Percentiles rank a stretch among this genome's conserved stretches.
Evolutionary conservation across 768 basidiomycete genomes (phyloP).

Genomic region (Glaciozyma antarctica): DNA sequence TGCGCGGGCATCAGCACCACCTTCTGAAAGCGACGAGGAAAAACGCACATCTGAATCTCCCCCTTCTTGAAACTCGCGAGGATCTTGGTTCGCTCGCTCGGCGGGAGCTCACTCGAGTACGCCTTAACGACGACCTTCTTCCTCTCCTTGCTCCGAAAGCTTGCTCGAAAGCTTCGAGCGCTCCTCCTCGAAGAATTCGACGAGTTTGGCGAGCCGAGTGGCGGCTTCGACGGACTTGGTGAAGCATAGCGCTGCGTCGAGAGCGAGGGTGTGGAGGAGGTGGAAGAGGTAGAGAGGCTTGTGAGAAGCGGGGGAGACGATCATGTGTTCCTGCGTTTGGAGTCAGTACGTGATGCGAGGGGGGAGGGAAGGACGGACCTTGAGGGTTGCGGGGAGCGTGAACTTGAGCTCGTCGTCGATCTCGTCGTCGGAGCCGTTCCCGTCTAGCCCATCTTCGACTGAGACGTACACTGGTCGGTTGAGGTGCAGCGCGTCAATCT

Average conservation of each 20-base stretch:
- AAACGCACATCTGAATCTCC: conserved; percentile 68
- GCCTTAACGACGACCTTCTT: conserved; percentile 48
- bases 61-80: conserved; percentile 71
- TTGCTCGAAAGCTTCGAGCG: conserved; percentile 26
- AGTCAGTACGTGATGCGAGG: not conserved
- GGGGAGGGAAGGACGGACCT: conserved; percentile 44
- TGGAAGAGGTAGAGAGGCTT: conserved; percentile 87
- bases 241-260: conserved; percentile 74
- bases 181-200: conserved; percentile 65
- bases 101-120: conserved; percentile 77
- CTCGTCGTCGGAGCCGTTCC: conserved; percentile 54
- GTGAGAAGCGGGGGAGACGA: conserved; percentile 62
- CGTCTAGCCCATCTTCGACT: conserved; percentile 49
- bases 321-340: conserved; percentile 64
- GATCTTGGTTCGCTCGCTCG: conserved; percentile 62
- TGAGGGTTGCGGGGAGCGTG: conserved; percentile 66
- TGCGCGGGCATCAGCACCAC: conserved; percentile 37
- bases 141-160: conserved; percentile 13
- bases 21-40: not conserved
- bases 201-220: conserved; percentile 63
- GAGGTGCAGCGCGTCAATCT: conserved; percentile 70
- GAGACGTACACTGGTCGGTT: conserved; percentile 78
- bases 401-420: conserved; percentile 39
- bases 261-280: conserved; percentile 55
- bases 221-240: conserved; percentile 96